These are phyloP conservation scores for Ophiostoma triangulosporum DNA, from an alignment of 2,329 filamentous ascomycete genomes.

Conservation along the genomic window DNA sequence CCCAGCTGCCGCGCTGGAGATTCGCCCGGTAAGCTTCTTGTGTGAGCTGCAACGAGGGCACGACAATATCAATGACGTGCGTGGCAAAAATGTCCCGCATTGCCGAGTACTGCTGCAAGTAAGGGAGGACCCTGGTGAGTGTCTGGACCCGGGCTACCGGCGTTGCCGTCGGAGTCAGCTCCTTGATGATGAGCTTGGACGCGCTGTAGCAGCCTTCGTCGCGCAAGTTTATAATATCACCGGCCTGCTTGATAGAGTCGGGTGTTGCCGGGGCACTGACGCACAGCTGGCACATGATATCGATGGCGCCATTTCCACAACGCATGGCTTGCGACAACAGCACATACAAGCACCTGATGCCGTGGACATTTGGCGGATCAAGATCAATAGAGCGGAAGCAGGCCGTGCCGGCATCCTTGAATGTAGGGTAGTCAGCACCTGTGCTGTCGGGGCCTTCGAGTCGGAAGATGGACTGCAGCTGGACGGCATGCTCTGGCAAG, in stretches of 20 bases:
- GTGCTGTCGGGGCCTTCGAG: conserved; percentile 16
- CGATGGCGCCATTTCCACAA: conserved; percentile 10
- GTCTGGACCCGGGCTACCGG: conserved; percentile 12
- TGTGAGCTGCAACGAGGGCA: conserved; percentile 9
- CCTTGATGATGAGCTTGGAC: conserved; percentile 8
- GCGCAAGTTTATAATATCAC: conserved; percentile 9
- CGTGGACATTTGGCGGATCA: conserved; percentile 2
- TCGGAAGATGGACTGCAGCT: conserved; percentile 12
- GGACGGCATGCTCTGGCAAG: conserved; percentile 8
- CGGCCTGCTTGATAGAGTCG: conserved; percentile 11
- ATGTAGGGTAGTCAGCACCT: neutral
- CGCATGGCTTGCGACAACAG: conserved; percentile 10
- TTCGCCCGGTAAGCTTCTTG: conserved; percentile 10
- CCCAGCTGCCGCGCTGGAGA: conserved; percentile 7
- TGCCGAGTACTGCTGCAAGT: conserved; percentile 2
- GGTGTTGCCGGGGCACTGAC: conserved; percentile 10
- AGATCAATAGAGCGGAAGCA: conserved; percentile 11
- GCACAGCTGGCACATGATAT: conserved; percentile 13
- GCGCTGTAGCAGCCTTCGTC: conserved; percentile 10
- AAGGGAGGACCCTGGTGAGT: conserved; percentile 10
- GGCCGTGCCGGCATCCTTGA: conserved; percentile 12
- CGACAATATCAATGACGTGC: conserved; percentile 8
- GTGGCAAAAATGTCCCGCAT: conserved; percentile 9
- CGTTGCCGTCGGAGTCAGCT: neutral
- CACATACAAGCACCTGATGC: conserved; percentile 9